phyloP scores from a whole-genome alignment of 129 eudicot species.

The Silybum marianum region DNA sequence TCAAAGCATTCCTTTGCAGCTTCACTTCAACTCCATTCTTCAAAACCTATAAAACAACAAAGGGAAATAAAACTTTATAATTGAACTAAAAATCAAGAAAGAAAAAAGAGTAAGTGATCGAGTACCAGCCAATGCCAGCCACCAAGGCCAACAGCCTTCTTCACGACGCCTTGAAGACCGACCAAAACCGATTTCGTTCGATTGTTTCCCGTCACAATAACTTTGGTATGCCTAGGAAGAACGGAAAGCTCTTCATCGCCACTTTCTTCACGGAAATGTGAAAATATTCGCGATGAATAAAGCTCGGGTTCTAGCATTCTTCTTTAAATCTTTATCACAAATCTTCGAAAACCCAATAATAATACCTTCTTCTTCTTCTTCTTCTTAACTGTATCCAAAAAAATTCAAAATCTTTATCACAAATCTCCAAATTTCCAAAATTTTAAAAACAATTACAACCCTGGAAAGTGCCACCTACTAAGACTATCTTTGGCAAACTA shows the following conservation, averaged over 20 bases:
- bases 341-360: neutral
- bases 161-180: slow-evolving; percentile 94
- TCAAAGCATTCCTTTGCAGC: slow-evolving; percentile 92
- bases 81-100: neutral
- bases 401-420: neutral
- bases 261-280: slow-evolving; percentile 83
- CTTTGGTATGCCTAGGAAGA: slow-evolving; percentile 96
- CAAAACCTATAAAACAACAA: slow-evolving; percentile 60
- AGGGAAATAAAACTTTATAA: neutral
- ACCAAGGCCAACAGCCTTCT: slow-evolving; percentile 98
- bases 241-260: slow-evolving; percentile 92
- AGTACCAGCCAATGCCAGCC: slow-evolving; percentile 99
- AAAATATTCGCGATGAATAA: slow-evolving; percentile 68
- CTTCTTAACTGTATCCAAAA: neutral
- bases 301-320: slow-evolving; percentile 73
- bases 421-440: slow-evolving; percentile 3
- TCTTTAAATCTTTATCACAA: slow-evolving; percentile 16
- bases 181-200: slow-evolving; percentile 95
- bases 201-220: slow-evolving; percentile 91
- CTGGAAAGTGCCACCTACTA: slow-evolving; percentile 9
- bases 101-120: neutral
- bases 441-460: neutral
- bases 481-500: neutral
- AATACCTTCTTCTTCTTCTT: neutral
- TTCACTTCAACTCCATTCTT: slow-evolving; percentile 98